phyloP scores from a whole-genome alignment of 2,329 filamentous ascomycete genomes.

The Anisogramma anomala region DNA sequence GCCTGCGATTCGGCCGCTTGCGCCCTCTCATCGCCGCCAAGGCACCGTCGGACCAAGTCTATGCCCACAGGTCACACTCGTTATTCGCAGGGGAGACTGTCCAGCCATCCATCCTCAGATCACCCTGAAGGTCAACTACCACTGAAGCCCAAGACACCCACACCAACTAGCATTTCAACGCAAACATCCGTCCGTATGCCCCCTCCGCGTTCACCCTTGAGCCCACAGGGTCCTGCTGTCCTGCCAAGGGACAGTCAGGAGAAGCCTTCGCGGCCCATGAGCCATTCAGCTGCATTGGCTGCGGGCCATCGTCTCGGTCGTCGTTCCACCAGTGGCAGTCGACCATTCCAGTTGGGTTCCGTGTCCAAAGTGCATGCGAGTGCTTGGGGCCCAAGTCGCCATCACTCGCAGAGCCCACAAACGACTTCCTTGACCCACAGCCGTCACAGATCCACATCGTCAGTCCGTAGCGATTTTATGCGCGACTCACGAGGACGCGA shows the following conservation, averaged over 20 bases:
- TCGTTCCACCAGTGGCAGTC: conserved; percentile 17
- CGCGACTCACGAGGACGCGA: conserved; percentile 14
- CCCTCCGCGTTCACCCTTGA: conserved; percentile 27
- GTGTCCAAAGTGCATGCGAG: conserved; percentile 16
- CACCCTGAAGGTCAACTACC: conserved; percentile 17
- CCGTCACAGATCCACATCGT: conserved; percentile 24
- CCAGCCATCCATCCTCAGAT: conserved; percentile 17
- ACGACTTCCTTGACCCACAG: conserved; percentile 20
- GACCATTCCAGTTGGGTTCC: conserved; percentile 13
- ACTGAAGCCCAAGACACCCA: conserved; percentile 25
- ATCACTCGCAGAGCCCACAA: conserved; percentile 18
- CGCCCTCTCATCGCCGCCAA: conserved; percentile 13
- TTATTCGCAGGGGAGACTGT: conserved; percentile 15
- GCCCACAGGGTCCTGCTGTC: conserved; percentile 20
- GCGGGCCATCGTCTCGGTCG: conserved; percentile 19
- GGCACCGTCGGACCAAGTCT: conserved; percentile 21
- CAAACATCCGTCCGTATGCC: conserved; percentile 25
- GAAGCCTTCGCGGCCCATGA: conserved; percentile 18
- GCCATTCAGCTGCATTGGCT: conserved; percentile 14
- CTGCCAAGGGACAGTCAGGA: conserved; percentile 24
- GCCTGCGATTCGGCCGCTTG: conserved; percentile 20
- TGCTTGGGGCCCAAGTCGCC: conserved; percentile 22
- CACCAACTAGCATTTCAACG: conserved; percentile 33
- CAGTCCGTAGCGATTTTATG: conserved; percentile 16
- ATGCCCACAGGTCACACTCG: conserved; percentile 22